phyloP scores from a whole-genome alignment of 352 stramenopile genomes.

The Thraustochytrium striatum region DNA sequence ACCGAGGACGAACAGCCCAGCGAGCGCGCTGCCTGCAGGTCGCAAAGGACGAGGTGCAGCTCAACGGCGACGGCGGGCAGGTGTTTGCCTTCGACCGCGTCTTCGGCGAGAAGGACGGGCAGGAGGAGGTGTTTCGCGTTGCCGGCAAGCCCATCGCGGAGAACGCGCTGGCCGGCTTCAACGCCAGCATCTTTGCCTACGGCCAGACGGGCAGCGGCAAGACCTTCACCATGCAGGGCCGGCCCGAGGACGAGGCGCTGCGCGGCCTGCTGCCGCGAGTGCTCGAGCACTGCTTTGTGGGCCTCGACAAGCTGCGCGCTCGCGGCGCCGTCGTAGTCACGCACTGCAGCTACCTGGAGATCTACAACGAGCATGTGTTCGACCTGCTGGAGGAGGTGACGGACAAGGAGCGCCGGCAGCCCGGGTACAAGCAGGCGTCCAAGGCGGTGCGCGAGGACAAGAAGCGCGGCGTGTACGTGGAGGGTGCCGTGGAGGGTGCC shows the following conservation, averaged over 20 bases:
- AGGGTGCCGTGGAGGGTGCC: slow-evolving; percentile 70
- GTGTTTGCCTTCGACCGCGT: slow-evolving; percentile 53
- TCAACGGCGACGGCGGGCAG: background rate
- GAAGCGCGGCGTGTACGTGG: too few relatives aligned
- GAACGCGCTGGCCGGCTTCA: slow-evolving; percentile 87
- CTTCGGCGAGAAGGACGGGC: slow-evolving; percentile 32
- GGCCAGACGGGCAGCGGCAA: slow-evolving; percentile 48
- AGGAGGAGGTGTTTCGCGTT: slow-evolving; percentile 59
- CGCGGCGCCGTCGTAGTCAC: slow-evolving; percentile 45
- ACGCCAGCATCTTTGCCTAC: slow-evolving; percentile 49
- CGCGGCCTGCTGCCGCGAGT: slow-evolving; percentile 57
- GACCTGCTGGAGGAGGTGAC: slow-evolving; percentile 57
- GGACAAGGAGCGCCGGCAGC: too few relatives aligned
- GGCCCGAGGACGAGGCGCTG: background rate
- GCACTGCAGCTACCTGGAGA: slow-evolving; percentile 59
- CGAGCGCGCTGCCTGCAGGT: too few relatives aligned
- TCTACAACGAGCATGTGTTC: slow-evolving; percentile 61
- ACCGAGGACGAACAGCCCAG: too few relatives aligned
- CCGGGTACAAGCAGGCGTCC: too few relatives aligned
- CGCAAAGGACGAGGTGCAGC: too few relatives aligned
- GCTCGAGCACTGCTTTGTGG: slow-evolving; percentile 55
- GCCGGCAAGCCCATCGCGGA: slow-evolving; percentile 57
- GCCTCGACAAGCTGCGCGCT: slow-evolving; percentile 19
- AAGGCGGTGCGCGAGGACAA: too few relatives aligned
- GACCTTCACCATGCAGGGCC: slow-evolving; percentile 50